phyloP scores from a whole-genome alignment of 164 flowering plant genomes.

The Houttuynia cordata region DNA sequence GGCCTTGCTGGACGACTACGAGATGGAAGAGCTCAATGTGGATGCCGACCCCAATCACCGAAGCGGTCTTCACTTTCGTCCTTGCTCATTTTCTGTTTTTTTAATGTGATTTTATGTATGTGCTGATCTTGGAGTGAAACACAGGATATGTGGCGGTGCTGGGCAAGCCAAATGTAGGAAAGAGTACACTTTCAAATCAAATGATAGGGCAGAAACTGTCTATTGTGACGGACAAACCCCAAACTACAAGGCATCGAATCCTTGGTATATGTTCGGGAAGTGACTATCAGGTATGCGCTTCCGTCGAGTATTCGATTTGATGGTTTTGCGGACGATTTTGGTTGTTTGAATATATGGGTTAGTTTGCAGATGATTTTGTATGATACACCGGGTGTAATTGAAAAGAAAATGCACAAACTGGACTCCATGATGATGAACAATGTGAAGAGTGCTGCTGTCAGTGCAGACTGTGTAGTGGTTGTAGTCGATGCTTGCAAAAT shows the following conservation, averaged over 20 bases:
- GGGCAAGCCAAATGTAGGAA: constrained; percentile 97
- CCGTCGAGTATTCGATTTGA: too few species aligned
- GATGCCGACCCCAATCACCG: constrained; percentile 46
- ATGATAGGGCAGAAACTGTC: constrained; percentile 96
- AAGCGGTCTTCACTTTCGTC: constrained; percentile 40
- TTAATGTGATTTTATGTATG: neutral
- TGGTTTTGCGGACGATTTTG: neutral
- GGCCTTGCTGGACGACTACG: constrained; percentile 81
- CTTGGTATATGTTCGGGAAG: constrained; percentile 87
- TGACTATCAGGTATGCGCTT: constrained; percentile 69
- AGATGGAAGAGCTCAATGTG: constrained; percentile 55
- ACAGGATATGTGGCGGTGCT: constrained; percentile 91
- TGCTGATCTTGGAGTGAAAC: neutral
- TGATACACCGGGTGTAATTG: constrained; percentile 97
- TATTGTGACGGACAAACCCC: constrained; percentile 94
- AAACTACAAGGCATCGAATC: constrained; percentile 89
- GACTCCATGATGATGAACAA: constrained; percentile 99
- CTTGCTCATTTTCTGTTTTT: neutral
- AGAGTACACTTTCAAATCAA: constrained; percentile 92
- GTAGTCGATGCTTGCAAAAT: constrained; percentile 86
- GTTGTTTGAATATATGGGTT: constrained; percentile 14
- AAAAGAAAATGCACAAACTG: constrained; percentile 89
- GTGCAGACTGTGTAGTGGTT: constrained; percentile 88
- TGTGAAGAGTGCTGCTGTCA: constrained; percentile 73
- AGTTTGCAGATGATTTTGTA: constrained; percentile 83